A percentile compares a stretch with the other conserved stretches of the same genome.
Evolutionary conservation across 2,329 filamentous ascomycete species (phyloP).

Genomic region (Tympanopsis confertula): DNA sequence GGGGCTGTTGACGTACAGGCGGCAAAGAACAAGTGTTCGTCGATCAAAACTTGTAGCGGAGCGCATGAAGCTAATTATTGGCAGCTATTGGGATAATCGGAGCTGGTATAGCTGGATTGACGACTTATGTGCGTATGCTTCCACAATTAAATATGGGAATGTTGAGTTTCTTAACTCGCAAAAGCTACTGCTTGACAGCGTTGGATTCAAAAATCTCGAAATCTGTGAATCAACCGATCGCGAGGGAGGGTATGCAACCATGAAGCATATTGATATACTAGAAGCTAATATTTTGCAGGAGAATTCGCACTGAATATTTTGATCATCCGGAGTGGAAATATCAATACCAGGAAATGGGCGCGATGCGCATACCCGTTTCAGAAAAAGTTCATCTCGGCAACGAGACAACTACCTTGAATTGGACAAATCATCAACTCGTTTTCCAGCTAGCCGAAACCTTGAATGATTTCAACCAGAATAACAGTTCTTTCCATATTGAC

Average conservation of each 20-base stretch:
- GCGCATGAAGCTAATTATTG: too few species aligned
- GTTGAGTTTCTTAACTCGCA: constrained; percentile 24
- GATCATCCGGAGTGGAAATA: constrained; percentile 47
- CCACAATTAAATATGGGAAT: background rate
- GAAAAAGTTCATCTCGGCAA: constrained; percentile 37
- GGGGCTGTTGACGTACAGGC: constrained; percentile 35
- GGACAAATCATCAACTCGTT: constrained; percentile 52
- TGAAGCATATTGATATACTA: too few species aligned
- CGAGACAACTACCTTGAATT: constrained; percentile 35
- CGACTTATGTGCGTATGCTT: constrained; percentile 33
- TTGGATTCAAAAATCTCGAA: constrained; percentile 45
- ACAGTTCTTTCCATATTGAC: constrained; percentile 34
- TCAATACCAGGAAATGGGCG: constrained; percentile 57
- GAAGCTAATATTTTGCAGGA: too few species aligned
- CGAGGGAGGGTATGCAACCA: constrained; percentile 51
- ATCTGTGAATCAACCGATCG: constrained; percentile 50
- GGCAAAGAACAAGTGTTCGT: constrained; percentile 47
- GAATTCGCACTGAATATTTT: constrained; percentile 53
- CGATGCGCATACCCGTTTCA: constrained; percentile 50
- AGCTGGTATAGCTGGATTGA: constrained; percentile 53
- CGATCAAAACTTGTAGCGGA: too few species aligned
- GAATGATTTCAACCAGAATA: constrained; percentile 45
- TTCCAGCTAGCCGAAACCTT: constrained; percentile 50
- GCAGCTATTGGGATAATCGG: constrained; percentile 51
- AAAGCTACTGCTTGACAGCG: constrained; percentile 31